Evolutionary conservation across 1,284 basidiomycete genomes (phyloP), one percentile per base, ranked within the genome.

Genomic region (Irpex lacteus): DNA sequence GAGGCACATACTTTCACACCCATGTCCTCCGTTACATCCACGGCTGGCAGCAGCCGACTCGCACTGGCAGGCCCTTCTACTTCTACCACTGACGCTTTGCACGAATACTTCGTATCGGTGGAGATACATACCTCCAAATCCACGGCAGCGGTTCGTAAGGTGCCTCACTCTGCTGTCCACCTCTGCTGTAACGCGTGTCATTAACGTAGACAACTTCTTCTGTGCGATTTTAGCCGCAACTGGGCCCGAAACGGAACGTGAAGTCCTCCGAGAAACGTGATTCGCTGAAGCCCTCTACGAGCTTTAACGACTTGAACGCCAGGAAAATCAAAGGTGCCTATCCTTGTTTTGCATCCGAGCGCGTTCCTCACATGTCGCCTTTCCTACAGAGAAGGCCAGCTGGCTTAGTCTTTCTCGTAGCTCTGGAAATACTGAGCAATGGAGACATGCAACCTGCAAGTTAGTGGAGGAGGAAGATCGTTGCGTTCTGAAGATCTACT

Each of bases 361-460:
- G 54, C 54, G n/a, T 21, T 32, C 4, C 34, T 61, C 53, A 18
- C 15, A 49, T 57, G 19, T 34, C 13, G 4, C 19, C 15, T 44
- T 44, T 15, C 13, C 21, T 66, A 40, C 66, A 91, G 90, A 92
- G 72, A 90, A 89, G 75, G 79, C 87, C 9, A 90, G 85, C 70
- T 91, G 89, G 89, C 81, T 90, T 55, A 82, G 82, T 18, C 78
- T 89, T n/a, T 76, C 82, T 44, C 84, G 82, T 65, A 80, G 79
- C 36, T 69, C 83, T 21, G 74, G 81, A 37, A 78, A 77, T 40
- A 75, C 80, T 15, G 87, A 86, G 13, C 85, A 86, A 60, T 93
- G 91, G 91, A 80, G 87, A 70, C 75, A 82, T 53, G 91, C 88
- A 21, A 87, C 82, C 13, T 92, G 91, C 75, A 89, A 81, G 70